phyloP scores from a whole-genome alignment of 352 stramenopile species.

The Pythium dissotocum region DNA sequence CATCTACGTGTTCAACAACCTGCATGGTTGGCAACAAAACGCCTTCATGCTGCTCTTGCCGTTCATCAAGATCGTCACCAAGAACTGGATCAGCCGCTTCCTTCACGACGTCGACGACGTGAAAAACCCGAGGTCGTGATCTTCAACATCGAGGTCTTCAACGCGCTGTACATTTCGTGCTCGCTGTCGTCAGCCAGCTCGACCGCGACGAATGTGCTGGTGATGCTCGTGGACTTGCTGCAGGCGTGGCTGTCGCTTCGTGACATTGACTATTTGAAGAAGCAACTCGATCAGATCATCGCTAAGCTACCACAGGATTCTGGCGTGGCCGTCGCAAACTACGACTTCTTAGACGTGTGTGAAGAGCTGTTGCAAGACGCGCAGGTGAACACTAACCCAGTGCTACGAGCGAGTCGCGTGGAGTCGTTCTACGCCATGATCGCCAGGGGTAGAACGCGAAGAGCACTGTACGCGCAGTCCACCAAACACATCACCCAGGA shows the following conservation, averaged over 20 bases:
- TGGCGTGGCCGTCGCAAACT: neutral
- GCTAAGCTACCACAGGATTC: conserved; percentile 19
- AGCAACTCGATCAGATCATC: conserved; percentile 6
- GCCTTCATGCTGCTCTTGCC: conserved; percentile 40
- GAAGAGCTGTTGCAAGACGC: conserved; percentile 13
- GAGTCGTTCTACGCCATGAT: neutral
- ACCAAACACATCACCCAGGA: neutral
- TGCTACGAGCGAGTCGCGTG: neutral
- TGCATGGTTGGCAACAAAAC: conserved; percentile 18
- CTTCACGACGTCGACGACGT: conserved; percentile 29
- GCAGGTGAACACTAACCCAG: neutral
- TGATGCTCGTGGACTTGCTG: conserved; percentile 35
- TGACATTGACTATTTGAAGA: conserved; percentile 8
- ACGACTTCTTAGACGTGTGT: conserved; percentile 5
- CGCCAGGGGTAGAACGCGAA: neutral
- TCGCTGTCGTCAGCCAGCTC: conserved; percentile 35
- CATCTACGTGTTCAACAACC: conserved; percentile 35
- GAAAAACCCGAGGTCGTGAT: conserved; percentile 40
- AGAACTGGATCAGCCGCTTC: conserved; percentile 37
- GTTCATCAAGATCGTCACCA: conserved; percentile 41
- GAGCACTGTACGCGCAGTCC: neutral
- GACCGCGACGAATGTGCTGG: conserved; percentile 14
- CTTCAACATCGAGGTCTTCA: conserved; percentile 52
- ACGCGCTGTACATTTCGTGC: conserved; percentile 37
- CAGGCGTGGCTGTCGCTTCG: conserved; percentile 33